phyloP scores from a whole-genome alignment of 1,284 basidiomycete genomes.

The Chalciporus sp. region DNA sequence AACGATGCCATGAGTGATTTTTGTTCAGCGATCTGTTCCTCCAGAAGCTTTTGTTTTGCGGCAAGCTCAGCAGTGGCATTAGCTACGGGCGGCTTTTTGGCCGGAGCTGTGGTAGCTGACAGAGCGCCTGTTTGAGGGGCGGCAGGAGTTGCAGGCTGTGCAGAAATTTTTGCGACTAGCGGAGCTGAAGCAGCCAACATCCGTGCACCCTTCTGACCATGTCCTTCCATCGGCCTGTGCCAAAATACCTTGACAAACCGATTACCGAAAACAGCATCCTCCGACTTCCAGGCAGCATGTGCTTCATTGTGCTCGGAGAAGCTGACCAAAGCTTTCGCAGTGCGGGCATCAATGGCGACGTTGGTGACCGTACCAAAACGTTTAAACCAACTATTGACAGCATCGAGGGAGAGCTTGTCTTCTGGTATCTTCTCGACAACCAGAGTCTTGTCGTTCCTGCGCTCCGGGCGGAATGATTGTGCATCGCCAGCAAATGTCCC shows the following conservation, averaged over 20 bases:
- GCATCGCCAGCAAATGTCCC: conserved; percentile 62
- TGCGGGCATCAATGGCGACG: conserved; percentile 81
- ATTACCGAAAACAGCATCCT: conserved; percentile 92
- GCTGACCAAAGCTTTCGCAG: conserved; percentile 82
- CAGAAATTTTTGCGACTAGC: conserved; percentile 61
- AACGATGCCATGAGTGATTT: conserved; percentile 83
- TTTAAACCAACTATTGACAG: conserved; percentile 89
- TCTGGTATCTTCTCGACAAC: conserved; percentile 94
- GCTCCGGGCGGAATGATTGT: conserved; percentile 65
- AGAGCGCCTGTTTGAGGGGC: conserved; percentile 20
- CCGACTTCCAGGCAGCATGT: conserved; percentile 86
- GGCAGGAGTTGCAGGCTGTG: conserved; percentile 25
- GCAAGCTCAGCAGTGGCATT: conserved; percentile 53
- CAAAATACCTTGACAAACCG: conserved; percentile 95
- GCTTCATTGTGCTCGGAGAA: conserved; percentile 89
- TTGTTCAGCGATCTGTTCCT: conserved; percentile 88
- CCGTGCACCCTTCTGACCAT: conserved; percentile 74
- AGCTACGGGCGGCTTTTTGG: conserved; percentile 35
- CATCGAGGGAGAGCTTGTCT: conserved; percentile 75
- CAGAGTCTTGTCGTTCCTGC: conserved; percentile 79
- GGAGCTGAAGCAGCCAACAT: conserved; percentile 79
- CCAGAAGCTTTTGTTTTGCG: conserved; percentile 75
- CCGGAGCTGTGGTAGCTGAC: conserved; percentile 11
- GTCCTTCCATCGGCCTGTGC: conserved; percentile 89
- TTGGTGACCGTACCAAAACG: conserved; percentile 93